Conservation (phyloP, 2,329 filamentous ascomycete genomes). For the Ophiostoma sp. region DNA sequence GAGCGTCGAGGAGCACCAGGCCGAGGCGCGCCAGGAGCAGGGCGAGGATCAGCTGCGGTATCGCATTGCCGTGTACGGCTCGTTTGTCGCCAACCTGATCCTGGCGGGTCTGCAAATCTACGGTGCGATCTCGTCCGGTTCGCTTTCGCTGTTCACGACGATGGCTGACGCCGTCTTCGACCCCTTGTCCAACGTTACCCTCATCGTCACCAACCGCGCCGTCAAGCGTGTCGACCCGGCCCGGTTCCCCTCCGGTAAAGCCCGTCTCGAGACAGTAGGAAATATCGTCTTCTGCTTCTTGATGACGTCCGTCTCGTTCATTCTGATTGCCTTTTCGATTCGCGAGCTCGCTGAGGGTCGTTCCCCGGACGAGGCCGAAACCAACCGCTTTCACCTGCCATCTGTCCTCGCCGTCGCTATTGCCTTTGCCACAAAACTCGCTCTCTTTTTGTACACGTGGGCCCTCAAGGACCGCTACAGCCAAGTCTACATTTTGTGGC, state of each 20-base stretch:
- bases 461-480: constrained; percentile 86
- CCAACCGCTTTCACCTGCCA: constrained; percentile 72
- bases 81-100: constrained; percentile 76
- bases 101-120: constrained; percentile 84
- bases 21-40: constrained; percentile 76
- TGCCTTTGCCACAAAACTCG: constrained; percentile 82
- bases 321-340: constrained; percentile 86
- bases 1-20: constrained; percentile 85
- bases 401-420: constrained; percentile 82
- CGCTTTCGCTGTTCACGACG: constrained; percentile 94
- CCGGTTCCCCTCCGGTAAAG: constrained; percentile 88
- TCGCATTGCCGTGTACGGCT: constrained; percentile 65
- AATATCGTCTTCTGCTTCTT: constrained; percentile 97
- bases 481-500: constrained; percentile 89
- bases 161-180: constrained; percentile 97
- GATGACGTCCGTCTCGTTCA: constrained; percentile 88
- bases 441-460: constrained; percentile 89
- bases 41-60: constrained; percentile 78
- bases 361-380: constrained; percentile 44
- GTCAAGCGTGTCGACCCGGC: constrained; percentile 82
- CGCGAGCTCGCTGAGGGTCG: constrained; percentile 62
- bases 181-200: constrained; percentile 80
- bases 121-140: constrained; percentile 80
- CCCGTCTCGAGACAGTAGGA: constrained; percentile 89
- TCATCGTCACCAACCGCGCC: constrained; percentile 84